phyloP scores from a whole-genome alignment of 164 flowering plant species.

The Tinospora cordifolia region DNA sequence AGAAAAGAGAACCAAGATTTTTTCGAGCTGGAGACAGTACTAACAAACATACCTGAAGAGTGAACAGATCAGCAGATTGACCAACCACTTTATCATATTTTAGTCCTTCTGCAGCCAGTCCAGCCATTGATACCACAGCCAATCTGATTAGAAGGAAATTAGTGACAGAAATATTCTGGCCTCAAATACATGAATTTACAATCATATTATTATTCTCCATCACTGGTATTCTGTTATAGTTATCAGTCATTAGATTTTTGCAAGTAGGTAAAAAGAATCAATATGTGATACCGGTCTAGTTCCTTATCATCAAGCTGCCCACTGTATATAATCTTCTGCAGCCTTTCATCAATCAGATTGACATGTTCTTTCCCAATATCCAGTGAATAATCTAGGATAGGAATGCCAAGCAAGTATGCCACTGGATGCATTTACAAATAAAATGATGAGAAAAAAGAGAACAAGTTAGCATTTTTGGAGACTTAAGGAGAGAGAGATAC shows the following conservation, averaged over 20 bases:
- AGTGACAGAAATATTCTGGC: neutral
- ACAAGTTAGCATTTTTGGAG: neutral
- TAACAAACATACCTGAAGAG: constrained; percentile 77
- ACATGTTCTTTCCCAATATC: constrained; percentile 96
- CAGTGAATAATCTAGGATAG: constrained; percentile 83
- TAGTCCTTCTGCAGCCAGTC: constrained; percentile 92
- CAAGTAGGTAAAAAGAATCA: neutral
- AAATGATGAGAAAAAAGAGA: neutral
- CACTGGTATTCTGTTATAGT: too few relatives aligned
- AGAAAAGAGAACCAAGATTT: neutral
- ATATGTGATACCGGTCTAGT: constrained; percentile 60
- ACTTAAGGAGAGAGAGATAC: neutral
- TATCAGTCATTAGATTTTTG: neutral
- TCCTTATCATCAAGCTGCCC: constrained; percentile 91
- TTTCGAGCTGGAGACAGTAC: neutral
- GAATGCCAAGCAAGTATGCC: constrained; percentile 82
- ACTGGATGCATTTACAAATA: constrained; percentile 34
- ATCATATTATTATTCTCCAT: too few relatives aligned
- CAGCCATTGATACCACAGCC: constrained; percentile 95
- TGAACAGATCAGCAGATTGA: constrained; percentile 94
- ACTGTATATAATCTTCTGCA: constrained; percentile 82
- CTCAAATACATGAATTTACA: neutral
- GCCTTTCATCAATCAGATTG: constrained; percentile 69
- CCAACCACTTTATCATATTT: constrained; percentile 88
- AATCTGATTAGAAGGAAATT: constrained; percentile 39